Evolutionary conservation across 2,329 filamentous ascomycete species (phyloP), one percentile per base, ranked within the genome.

Genomic region (Xylariales sp.): DNA sequence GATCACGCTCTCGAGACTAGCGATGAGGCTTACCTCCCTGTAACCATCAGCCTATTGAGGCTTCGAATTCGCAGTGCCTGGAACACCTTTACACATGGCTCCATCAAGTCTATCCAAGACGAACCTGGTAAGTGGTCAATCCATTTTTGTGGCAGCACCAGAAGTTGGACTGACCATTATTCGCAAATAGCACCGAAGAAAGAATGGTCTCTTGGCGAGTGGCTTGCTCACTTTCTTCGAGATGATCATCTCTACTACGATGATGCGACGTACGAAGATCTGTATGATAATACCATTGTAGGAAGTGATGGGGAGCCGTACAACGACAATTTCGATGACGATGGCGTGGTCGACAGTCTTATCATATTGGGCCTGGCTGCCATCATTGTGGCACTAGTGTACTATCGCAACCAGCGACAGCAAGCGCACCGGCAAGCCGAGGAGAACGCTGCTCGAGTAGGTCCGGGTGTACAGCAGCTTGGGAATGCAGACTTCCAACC

Each of bases 1-100:
- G 93, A 98, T 53, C 76, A 93, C 43, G 91, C 93, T 1, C 68
- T 96, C 20, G 88, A 90, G 54, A 90, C 91, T 1, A 98, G 95
- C 52, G 76, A 83, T 33, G 94, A 98, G 62, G 90, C 93, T 0
- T 97, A 97, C 57, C 72, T 97, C 1, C 93, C 93, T 0, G 93
- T 97, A 4, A 88, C 88, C 10, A 67, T 98, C 20, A 91, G 88
- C 46, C 67, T 98, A 33, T 70, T 95, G 45, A 95, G 95, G 60
- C 70, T 98, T 42, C 75, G 91, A 10, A 67, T 85, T 37, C 78
- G 90, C 42, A 95, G 88, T 57, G 93, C 88, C 51, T 98, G 93
- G 93, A 97, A 97, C 52, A 89, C 84, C 0, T 69, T 97, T 45
- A 95, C 88, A 0, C 79, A 90, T 54, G 93, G 93, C n/a, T 79